A percentile compares a stretch with the other conserved stretches of the same genome.
These are phyloP conservation scores for Exophiala xenobiotica DNA, from an alignment of 2,329 filamentous ascomycete genomes.

Conservation along the genomic window DNA sequence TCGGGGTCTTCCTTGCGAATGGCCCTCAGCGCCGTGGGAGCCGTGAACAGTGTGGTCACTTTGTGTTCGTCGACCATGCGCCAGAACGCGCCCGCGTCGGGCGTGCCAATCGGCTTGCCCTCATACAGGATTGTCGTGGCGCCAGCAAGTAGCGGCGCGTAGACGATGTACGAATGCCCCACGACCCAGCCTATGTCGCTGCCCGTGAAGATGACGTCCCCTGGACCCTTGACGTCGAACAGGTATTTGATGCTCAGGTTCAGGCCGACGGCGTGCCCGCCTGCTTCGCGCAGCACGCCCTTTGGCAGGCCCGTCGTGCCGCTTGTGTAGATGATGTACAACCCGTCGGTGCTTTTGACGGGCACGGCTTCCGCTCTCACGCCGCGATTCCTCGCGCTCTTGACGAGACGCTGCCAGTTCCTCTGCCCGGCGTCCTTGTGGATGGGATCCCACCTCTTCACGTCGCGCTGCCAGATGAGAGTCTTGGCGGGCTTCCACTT, in stretches of 20 bases:
- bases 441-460: slow-evolving; percentile 71
- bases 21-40: slow-evolving; percentile 80
- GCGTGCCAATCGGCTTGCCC: slow-evolving; percentile 89
- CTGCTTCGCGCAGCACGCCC: slow-evolving; percentile 77
- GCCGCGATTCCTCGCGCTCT: slow-evolving; percentile 66
- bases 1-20: slow-evolving; percentile 83
- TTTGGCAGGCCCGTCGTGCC: slow-evolving; percentile 81
- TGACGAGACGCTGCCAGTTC: slow-evolving; percentile 75
- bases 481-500: slow-evolving; percentile 69
- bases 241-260: slow-evolving; percentile 79
- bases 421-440: slow-evolving; percentile 66
- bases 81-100: slow-evolving; percentile 86
- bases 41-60: slow-evolving; percentile 81
- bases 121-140: slow-evolving; percentile 87
- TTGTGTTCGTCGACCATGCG: slow-evolving; percentile 77
- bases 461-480: slow-evolving; percentile 80
- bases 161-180: slow-evolving; percentile 82
- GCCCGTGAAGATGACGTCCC: slow-evolving; percentile 77
- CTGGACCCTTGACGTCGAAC: slow-evolving; percentile 78
- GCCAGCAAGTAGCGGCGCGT: slow-evolving; percentile 79
- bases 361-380: slow-evolving; percentile 73
- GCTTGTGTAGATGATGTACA: slow-evolving; percentile 92
- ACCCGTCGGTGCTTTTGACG: slow-evolving; percentile 70
- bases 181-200: slow-evolving; percentile 91
- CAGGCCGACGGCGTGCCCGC: slow-evolving; percentile 82